Base-by-base conservation (phyloP, 371 early-diverging fungal genomes). In the Coemansia sp. region DNA sequence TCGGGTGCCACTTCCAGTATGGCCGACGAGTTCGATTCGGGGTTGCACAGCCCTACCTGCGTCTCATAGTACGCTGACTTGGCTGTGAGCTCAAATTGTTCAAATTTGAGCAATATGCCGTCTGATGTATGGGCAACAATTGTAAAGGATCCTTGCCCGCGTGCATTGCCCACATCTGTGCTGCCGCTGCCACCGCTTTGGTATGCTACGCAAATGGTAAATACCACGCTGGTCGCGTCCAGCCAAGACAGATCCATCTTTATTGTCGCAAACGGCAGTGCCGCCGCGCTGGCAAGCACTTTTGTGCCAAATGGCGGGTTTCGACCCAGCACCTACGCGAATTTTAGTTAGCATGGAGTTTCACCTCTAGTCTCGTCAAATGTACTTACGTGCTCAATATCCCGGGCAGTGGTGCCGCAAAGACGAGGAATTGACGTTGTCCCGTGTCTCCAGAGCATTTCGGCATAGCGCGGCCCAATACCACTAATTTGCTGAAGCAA, bases 261-360 rank as follows among this genome's bases (percentile, higher is more conserved):
- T 1, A 60, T 36, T 1, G 34, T 45, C 30, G 16, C 52, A 3
- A 4, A 7, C 0, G 68, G 68, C 11, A 72, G 16, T 0, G 14
- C 20, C 6, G 59, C 42, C 0, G 64, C 68, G 12, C 38, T 53
- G 3, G 64, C 16, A 7, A 63, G 38, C 20, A 72, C 53, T 10
- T 52, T 63, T 45, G 72, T 72, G 3, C 72, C 72, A 40, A 72
- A 72, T 36, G 72, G 72, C 5, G 72, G 72, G 8, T 68, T 72
- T 3, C 72, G 68, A 1, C 26, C 48, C 6, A 72, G 60, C 0
- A 57, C 2, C 68, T 67, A 67, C 20, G 63, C 52, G 3, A 2
- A 33, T 3, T 4, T 33, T 12, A 45, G 5, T 51, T 51, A 51
- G 51, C n/a, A 31, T 30, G 4, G 1, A 12, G 26, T 14, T 0